Percentiles rank a stretch among this genome's conserved stretches.
Conservation (phyloP, 805 yeast species). For the Monosporozyma unispora region DNA sequence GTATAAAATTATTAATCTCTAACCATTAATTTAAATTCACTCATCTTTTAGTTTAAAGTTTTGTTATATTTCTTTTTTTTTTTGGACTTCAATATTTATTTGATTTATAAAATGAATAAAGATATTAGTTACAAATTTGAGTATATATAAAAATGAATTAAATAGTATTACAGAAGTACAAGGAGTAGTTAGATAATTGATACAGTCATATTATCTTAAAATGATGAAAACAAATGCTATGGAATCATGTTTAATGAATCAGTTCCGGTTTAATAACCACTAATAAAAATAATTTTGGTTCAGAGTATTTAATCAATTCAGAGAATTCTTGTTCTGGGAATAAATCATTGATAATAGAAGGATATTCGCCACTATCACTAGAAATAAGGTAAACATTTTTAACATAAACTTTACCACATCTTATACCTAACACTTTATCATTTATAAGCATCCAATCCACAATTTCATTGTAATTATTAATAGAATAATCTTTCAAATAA, state of each 20-base stretch:
- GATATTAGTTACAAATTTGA: neutral
- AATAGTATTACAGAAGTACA: neutral
- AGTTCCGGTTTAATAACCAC: constrained; percentile 18
- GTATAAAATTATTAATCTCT: constrained; percentile 1
- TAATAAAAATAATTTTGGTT: constrained; percentile 10
- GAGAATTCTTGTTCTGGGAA: neutral
- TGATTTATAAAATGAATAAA: neutral
- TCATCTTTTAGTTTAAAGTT: neutral
- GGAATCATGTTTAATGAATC: constrained; percentile 1
- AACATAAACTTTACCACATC: constrained; percentile 12
- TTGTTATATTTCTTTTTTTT: neutral
- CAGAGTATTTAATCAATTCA: constrained; percentile 2
- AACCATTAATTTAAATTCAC: neutral
- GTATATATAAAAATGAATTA: neutral
- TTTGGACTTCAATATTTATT: neutral
- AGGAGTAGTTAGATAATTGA: neutral
- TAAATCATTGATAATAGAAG: constrained; percentile 1
- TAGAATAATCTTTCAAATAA: constrained; percentile 11
- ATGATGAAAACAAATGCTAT: too few relatives aligned
- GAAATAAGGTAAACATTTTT: constrained; percentile 31
- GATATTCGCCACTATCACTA: constrained; percentile 14
- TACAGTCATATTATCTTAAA: neutral
- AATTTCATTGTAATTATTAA: constrained; percentile 15
- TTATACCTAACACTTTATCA: constrained; percentile 19
- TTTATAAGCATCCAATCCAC: constrained; percentile 13